Conservation (phyloP, 1,284 basidiomycete genomes). For the Moesziomyces antarcticus region DNA sequence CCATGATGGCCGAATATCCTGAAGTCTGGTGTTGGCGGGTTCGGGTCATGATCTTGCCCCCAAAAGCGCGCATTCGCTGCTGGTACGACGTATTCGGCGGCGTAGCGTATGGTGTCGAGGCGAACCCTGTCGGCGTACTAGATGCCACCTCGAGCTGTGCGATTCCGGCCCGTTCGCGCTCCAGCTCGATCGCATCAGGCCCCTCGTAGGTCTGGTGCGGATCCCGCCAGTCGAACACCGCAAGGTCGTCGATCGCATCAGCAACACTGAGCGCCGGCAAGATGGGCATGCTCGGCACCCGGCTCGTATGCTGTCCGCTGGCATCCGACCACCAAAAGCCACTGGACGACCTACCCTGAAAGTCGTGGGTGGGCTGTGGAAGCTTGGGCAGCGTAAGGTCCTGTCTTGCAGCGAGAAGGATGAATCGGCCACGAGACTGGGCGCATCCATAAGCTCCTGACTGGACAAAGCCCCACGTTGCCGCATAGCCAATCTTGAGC, state of each 20-base stretch:
- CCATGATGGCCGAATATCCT: background rate
- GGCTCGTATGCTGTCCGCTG: background rate
- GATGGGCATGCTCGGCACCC: background rate
- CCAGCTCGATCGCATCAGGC: constrained; percentile 9
- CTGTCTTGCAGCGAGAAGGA: constrained; percentile 18
- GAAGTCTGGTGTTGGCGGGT: constrained; percentile 33
- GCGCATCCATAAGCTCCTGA: constrained; percentile 30
- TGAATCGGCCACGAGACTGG: constrained; percentile 24
- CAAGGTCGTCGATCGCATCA: constrained; percentile 34
- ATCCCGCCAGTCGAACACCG: constrained; percentile 36
- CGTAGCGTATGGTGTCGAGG: background rate
- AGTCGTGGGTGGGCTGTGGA: constrained; percentile 26
- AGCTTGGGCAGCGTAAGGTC: constrained; percentile 15
- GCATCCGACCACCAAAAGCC: constrained; percentile 23
- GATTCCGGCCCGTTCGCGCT: constrained; percentile 9
- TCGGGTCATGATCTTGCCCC: background rate
- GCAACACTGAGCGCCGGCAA: constrained; percentile 17
- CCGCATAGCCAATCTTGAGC: constrained; percentile 25
- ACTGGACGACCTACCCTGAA: constrained; percentile 8
- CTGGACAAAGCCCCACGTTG: constrained; percentile 23
- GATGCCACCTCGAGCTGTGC: constrained; percentile 12
- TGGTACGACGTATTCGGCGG: constrained; percentile 24
- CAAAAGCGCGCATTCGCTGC: constrained; percentile 26
- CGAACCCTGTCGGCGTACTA: constrained; percentile 1
- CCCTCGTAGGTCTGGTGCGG: constrained; percentile 31